Evolutionary conservation across 768 basidiomycete genomes (phyloP).

Genomic region (Leccinum broughii): DNA sequence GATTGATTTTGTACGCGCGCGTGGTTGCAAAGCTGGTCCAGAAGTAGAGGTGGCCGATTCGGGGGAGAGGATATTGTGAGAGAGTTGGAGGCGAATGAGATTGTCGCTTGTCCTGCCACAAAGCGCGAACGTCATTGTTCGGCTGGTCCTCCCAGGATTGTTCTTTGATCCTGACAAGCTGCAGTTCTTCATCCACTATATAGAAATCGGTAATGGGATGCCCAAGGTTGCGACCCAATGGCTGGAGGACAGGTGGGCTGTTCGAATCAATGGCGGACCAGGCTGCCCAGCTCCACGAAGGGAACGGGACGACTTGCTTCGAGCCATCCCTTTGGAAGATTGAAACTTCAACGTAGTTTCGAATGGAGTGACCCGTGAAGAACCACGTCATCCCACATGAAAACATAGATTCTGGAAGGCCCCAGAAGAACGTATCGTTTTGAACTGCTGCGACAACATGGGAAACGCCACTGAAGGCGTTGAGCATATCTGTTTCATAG

Average conservation of each 20-base stretch:
- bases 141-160: background rate
- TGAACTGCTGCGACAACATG: conserved; percentile 12
- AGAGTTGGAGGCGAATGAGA: background rate
- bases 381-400: conserved; percentile 13
- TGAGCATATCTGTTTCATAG: conserved; percentile 17
- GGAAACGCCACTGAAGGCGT: conserved; percentile 18
- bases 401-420: conserved; percentile 18
- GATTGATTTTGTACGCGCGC: background rate
- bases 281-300: conserved; percentile 23
- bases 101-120: background rate
- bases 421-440: conserved; percentile 16
- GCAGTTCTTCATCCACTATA: conserved; percentile 3
- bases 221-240: fast-evolving
- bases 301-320: conserved; percentile 6
- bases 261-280: conserved; percentile 3
- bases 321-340: conserved; percentile 9
- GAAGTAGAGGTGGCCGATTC: conserved; percentile 13
- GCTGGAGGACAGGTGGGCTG: background rate
- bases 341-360: conserved; percentile 3
- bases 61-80: background rate
- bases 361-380: background rate
- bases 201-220: conserved; percentile 9
- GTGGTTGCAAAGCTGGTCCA: conserved; percentile 17
- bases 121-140: background rate
- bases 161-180: conserved; percentile 4